phyloP scores from a whole-genome alignment of 2,329 filamentous ascomycete genomes.

The Daldinia sp. region DNA sequence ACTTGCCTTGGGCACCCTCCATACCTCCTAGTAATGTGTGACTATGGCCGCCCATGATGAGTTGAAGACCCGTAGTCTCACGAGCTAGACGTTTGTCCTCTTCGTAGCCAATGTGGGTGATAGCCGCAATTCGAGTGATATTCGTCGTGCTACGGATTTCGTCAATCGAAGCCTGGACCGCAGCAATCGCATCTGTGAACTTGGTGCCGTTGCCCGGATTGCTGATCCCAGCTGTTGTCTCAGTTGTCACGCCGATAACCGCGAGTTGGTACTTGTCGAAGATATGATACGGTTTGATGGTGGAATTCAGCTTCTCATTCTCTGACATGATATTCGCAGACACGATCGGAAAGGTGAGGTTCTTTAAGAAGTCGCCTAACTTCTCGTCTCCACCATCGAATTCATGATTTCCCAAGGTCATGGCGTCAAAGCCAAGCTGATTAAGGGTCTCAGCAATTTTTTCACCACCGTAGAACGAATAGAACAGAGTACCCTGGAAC shows the following conservation, averaged over 20 bases:
- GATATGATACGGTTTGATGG: slow-evolving; percentile 74
- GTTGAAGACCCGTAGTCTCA: slow-evolving; percentile 71
- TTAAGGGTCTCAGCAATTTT: slow-evolving; percentile 77
- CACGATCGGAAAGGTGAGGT: slow-evolving; percentile 73
- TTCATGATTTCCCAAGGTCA: slow-evolving; percentile 77
- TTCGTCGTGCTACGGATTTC: slow-evolving; percentile 71
- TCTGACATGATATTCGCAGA: slow-evolving; percentile 73
- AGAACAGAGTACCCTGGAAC: slow-evolving; percentile 77
- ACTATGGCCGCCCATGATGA: slow-evolving; percentile 66
- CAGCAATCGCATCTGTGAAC: slow-evolving; percentile 68
- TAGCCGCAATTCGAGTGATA: slow-evolving; percentile 72
- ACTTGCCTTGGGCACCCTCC: slow-evolving; percentile 68
- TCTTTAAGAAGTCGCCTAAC: slow-evolving; percentile 71
- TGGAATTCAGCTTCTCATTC: slow-evolving; percentile 69
- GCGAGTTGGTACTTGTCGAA: slow-evolving; percentile 71
- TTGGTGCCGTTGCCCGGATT: slow-evolving; percentile 68
- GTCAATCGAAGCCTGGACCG: slow-evolving; percentile 72
- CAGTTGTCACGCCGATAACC: slow-evolving; percentile 73
- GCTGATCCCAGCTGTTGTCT: slow-evolving; percentile 69
- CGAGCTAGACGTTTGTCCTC: slow-evolving; percentile 71
- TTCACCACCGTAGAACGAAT: slow-evolving; percentile 73
- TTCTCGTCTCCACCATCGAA: slow-evolving; percentile 74
- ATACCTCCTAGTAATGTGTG: slow-evolving; percentile 69
- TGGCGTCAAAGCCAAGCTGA: slow-evolving; percentile 73
- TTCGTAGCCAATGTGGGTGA: slow-evolving; percentile 76